Conservation (phyloP, 176 grass and related monocot genomes). For the Aegilops tauschii region DNA sequence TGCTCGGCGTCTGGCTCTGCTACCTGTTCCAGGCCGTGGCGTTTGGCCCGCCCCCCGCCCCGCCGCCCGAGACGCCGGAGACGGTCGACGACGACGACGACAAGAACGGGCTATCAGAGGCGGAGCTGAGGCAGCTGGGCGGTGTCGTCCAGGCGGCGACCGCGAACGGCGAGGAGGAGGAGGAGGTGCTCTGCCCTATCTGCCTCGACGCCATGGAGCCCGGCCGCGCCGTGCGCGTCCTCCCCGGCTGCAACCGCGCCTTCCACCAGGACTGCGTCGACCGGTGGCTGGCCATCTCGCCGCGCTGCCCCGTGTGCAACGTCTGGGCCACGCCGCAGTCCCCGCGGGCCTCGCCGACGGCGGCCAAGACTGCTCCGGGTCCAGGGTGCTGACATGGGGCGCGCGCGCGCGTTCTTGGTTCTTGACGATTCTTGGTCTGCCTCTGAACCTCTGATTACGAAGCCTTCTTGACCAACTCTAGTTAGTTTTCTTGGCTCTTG, state of each 20-base stretch:
- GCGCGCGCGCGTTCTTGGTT: constrained; percentile 33
- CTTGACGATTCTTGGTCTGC: constrained; percentile 31
- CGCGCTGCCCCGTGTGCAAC: constrained; percentile 54
- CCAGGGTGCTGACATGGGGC: constrained; percentile 24
- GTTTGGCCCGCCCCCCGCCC: background rate
- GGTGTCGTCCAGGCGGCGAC: background rate
- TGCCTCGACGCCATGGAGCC: constrained; percentile 54
- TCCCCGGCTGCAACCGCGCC: constrained; percentile 52
- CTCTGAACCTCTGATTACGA: constrained; percentile 17
- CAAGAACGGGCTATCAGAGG: constrained; percentile 48
- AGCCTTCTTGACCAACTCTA: background rate
- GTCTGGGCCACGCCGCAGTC: constrained; percentile 19
- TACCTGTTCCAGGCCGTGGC: constrained; percentile 54
- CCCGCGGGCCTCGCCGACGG: background rate
- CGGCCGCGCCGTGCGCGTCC: constrained; percentile 49
- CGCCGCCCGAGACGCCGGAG: background rate
- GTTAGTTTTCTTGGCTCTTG: constrained; percentile 22
- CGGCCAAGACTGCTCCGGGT: constrained; percentile 25
- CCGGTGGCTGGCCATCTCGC: constrained; percentile 48
- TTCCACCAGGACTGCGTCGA: constrained; percentile 68
- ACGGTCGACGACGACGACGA: background rate
- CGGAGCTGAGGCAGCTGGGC: constrained; percentile 32
- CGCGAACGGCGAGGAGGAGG: constrained; percentile 9
- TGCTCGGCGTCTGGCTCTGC: constrained; percentile 52
- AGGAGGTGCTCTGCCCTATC: constrained; percentile 44